Evolutionary conservation across 192 early-diverging fungal species (phyloP), one percentile per base, ranked within the genome.

Genomic region (Coemansia sp.): DNA sequence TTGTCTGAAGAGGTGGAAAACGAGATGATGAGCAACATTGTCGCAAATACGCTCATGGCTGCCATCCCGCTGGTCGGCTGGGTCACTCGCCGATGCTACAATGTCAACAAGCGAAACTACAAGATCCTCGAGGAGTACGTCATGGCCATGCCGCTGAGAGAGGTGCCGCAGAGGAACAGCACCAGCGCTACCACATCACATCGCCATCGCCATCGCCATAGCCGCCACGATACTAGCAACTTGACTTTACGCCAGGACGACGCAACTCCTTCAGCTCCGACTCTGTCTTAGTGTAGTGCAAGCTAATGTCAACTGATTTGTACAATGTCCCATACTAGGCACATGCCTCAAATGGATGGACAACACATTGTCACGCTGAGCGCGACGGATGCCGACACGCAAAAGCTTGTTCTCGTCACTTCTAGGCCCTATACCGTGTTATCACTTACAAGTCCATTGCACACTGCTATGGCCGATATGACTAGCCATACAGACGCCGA

Each of bases 91-190:
- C 59, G 69, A 4, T 29, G 68, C 3, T 72, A 40, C 22, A 29
- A 38, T 41, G 69, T 78, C 32, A 78, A 78, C 43, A 71, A 57
- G 46, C 60, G 65, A 11, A 78, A 78, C 44, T 78, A 78, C 21
- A 53, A 18, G 18, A 8, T 68, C 0, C 36, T 78, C 3, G 65
- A 72, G 22, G 27, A 52, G 32, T 78, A 78, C 52, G 34, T 78
- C 15, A 61, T 65, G 65, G 38, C 63, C n/a, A 38, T 41, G 38
- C 36, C 56, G 9, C 21, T 48, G 14, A 58, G 48, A 32, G 9
- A 40, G 36, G 56, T 38, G 4, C 46, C 46, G 46, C 46, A 50
- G 26, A 22, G 46, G 12, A 10, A 6, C 26, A 50, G 14, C 53
- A 11, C 38, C 21, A 18, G 10, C 32, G 24, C 38, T 3, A 7